Conservation (phyloP, 1,284 basidiomycete species). For the Schizopora paradoxa region DNA sequence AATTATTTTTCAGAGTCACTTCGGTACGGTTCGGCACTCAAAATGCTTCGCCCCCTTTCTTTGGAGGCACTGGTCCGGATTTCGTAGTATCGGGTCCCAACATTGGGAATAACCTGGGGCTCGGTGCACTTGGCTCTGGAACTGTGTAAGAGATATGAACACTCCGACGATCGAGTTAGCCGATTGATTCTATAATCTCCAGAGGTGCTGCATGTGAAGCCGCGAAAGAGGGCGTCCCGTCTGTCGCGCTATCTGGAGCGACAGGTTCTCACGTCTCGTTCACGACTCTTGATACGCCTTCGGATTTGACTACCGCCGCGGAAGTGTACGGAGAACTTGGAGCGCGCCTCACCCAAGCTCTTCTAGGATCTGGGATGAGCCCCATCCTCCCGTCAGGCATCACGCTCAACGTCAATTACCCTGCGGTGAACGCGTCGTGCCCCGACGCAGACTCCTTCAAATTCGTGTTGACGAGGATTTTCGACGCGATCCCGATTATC, state of each 20-base stretch:
- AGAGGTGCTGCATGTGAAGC: constrained; percentile 46
- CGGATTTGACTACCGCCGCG: constrained; percentile 31
- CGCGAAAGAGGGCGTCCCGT: constrained; percentile 40
- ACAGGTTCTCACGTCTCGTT: constrained; percentile 39
- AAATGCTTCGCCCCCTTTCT: constrained; percentile 39
- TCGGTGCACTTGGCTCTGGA: background rate
- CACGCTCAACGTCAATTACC: constrained; percentile 47
- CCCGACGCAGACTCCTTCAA: constrained; percentile 31
- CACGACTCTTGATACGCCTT: constrained; percentile 37
- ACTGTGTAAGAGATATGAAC: background rate
- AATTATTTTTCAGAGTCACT: constrained; percentile 31
- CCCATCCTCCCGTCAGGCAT: constrained; percentile 37
- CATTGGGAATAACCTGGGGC: constrained; percentile 38
- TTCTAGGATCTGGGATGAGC: constrained; percentile 28
- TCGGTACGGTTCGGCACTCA: constrained; percentile 42
- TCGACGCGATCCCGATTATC: constrained; percentile 2
- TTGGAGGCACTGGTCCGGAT: constrained; percentile 36
- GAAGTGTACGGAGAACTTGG: constrained; percentile 39
- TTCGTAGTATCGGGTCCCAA: constrained; percentile 48
- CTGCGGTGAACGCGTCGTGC: constrained; percentile 33
- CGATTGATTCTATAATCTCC: too few species aligned
- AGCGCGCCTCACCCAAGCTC: constrained; percentile 32
- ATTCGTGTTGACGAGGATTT: constrained; percentile 40
- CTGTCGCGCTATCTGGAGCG: constrained; percentile 42
- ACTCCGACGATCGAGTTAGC: background rate